Evolutionary conservation across 139 green algal genomes (phyloP).

Genomic region (Asterochloris sp.): DNA sequence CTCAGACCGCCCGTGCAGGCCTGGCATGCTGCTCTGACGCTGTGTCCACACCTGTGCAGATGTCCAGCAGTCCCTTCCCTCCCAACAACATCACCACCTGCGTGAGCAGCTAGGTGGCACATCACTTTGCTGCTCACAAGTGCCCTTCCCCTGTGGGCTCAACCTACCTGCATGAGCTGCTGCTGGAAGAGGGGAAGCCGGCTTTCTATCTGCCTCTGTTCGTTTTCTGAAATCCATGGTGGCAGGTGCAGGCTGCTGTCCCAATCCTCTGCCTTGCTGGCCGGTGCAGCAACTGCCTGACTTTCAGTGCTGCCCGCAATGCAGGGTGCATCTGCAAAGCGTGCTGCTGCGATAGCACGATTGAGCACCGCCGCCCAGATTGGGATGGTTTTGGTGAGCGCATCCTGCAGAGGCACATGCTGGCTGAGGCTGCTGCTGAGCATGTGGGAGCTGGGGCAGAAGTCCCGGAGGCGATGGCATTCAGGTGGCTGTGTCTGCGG

Average conservation of each 20-base stretch:
- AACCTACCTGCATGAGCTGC: conserved; percentile 46
- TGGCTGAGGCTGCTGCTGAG: too few species aligned
- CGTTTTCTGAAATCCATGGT: conserved; percentile 72
- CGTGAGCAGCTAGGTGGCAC: too few species aligned
- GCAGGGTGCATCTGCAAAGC: neutral
- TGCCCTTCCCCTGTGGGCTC: neutral
- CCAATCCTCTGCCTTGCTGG: conserved; percentile 16
- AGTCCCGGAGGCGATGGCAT: too few species aligned
- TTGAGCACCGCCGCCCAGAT: conserved; percentile 92
- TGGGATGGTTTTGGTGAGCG: conserved; percentile 92
- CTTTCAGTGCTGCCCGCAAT: neutral
- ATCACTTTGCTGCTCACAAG: neutral
- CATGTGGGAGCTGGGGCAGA: too few species aligned
- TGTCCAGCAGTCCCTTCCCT: too few species aligned
- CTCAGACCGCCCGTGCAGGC: too few species aligned
- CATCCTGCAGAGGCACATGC: conserved; percentile 56
- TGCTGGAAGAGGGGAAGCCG: conserved; percentile 74
- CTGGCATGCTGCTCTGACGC: too few species aligned
- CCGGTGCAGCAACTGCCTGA: neutral
- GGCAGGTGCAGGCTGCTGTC: conserved; percentile 74
- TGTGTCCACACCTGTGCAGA: too few species aligned
- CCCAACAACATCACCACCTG: too few species aligned
- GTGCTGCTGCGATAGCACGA: conserved; percentile 46
- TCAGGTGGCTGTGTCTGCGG: too few species aligned
- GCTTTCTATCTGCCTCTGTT: conserved; percentile 66